phyloP scores from a whole-genome alignment of 2,329 filamentous ascomycete species.

The Cryphonectria carpinicola region DNA sequence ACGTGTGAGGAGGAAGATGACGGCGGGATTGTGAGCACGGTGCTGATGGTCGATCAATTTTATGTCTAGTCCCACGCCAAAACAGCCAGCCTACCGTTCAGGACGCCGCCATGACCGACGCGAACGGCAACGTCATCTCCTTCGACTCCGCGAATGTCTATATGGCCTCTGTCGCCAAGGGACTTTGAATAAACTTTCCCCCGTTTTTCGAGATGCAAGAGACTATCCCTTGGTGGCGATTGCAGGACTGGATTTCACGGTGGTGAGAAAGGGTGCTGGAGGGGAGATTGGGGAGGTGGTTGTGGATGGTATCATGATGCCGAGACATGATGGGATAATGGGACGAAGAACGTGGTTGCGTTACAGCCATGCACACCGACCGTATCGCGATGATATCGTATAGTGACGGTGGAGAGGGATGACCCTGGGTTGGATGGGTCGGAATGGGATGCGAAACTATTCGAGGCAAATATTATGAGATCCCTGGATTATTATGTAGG shows the following conservation, averaged over 20 bases:
- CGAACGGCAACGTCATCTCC: conserved; percentile 48
- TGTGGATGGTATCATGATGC: not conserved
- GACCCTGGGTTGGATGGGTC: no score
- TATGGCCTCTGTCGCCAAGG: conserved; percentile 43
- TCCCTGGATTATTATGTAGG: not conserved
- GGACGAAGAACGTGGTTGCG: not conserved
- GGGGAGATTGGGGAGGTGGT: not conserved
- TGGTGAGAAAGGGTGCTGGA: not conserved
- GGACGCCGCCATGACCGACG: conserved; percentile 51
- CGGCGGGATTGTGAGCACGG: not conserved
- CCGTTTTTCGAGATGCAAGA: not conserved
- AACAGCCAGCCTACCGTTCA: conserved; percentile 38
- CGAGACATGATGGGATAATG: not conserved
- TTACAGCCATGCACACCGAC: not conserved
- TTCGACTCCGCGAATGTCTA: conserved; percentile 50
- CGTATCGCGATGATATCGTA: not conserved
- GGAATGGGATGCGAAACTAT: not conserved
- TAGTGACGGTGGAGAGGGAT: not conserved
- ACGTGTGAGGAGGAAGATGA: not conserved
- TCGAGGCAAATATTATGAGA: not conserved
- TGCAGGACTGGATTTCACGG: not conserved
- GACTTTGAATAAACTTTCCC: conserved; percentile 37
- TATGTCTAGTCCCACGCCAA: not conserved
- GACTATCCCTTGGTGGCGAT: not conserved
- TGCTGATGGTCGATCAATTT: not conserved